Base-by-base conservation (phyloP, 306 rosid genomes). In the Cercis canadensis region DNA sequence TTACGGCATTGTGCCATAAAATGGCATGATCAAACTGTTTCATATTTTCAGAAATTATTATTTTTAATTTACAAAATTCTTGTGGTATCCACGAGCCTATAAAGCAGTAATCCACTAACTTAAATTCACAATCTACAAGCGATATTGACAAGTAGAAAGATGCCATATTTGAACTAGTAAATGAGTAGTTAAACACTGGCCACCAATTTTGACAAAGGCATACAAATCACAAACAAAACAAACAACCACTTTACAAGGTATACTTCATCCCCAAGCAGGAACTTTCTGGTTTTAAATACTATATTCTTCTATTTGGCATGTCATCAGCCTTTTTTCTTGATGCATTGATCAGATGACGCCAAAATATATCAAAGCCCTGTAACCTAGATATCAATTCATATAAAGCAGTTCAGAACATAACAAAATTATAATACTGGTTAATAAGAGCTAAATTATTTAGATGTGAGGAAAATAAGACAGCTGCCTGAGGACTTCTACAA, bases 171-270 rank as follows among this genome's bases (percentile, higher is more conserved):
- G 29, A 3, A 24, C 29, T 0, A 5, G 51, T 44, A 73, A 72
- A 44, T 43, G 70, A 63, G 70, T 32, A 66, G 29, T 53, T 67
- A 73, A 51, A 53, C 47, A 34, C 2, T 51, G 54, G 32, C 60
- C 9, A 62, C 80, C 57, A 68, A 68, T 67, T 62, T 41, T 58
- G 24, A 65, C 54, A 55, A 74, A 67, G n/a, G 0, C 76, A 74
- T 39, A 63, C 61, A 75, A 64, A 47, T 50, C 53, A 63, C 34
- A 67, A 62, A 4, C 36, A 53, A 49, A 56, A 44, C 80, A 69
- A 63, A 69, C 29, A 58, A 51, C 63, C 65, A 6, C 64, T 75
- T 69, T 64, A 80, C 69, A 69, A 29, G 17, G 74, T 75, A 50
- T 54, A 69, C 14, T 39, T 40, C 65, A 47, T 62, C 45, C 68